Conservation (phyloP, 176 grass and related monocot species). For the Sorghum bicolor region DNA sequence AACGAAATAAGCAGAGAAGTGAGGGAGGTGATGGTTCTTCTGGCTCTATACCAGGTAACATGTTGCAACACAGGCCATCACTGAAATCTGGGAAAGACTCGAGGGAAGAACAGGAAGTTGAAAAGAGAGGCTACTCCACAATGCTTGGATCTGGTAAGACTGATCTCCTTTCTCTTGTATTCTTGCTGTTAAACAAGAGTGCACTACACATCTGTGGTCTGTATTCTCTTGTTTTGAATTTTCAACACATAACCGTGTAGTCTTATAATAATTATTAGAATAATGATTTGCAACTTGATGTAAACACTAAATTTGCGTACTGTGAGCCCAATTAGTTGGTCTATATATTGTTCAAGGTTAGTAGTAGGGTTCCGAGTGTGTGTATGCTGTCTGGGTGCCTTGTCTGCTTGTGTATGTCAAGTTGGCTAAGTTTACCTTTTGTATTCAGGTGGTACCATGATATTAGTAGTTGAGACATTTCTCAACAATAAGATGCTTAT, state of each 20-base stretch:
- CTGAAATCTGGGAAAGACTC: conserved; percentile 49
- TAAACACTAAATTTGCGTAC: background rate
- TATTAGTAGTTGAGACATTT: background rate
- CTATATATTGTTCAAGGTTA: background rate
- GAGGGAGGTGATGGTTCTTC: conserved; percentile 57
- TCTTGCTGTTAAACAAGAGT: background rate
- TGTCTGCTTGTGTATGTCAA: background rate
- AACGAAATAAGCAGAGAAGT: conserved; percentile 72
- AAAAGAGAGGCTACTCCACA: conserved; percentile 59
- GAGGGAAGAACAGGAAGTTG: conserved; percentile 67
- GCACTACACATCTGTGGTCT: background rate
- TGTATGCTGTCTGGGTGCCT: background rate
- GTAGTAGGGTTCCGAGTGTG: background rate
- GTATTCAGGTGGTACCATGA: background rate
- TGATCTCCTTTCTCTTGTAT: conserved; percentile 3
- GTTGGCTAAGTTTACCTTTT: background rate
- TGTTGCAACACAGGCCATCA: conserved; percentile 29
- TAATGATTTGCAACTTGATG: background rate
- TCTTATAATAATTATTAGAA: background rate
- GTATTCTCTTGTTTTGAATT: background rate
- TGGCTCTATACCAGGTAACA: conserved; percentile 41
- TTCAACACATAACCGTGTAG: background rate
- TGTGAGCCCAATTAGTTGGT: background rate
- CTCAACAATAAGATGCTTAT: background rate
- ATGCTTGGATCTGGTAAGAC: conserved; percentile 55